These are phyloP conservation scores for Narthecium ossifragum DNA, from an alignment of 106 monocot genomes.

Conservation along the genomic window DNA sequence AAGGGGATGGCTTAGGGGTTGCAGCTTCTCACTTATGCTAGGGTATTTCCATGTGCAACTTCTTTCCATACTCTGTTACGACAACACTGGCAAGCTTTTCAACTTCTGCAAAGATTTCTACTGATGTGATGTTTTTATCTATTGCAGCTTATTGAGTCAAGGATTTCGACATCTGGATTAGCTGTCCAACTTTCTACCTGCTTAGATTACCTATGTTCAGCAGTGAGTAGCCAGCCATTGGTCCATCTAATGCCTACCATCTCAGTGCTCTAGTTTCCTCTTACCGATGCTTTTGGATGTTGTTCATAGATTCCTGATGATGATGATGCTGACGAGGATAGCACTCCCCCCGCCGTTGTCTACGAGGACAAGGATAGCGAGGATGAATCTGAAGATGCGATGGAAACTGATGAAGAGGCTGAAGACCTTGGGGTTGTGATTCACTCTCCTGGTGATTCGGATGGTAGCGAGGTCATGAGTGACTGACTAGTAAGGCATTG, in stretches of 20 bases:
- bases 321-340: constrained; percentile 55
- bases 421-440: constrained; percentile 37
- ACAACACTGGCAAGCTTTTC: neutral
- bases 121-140: neutral
- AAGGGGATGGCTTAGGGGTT: no score
- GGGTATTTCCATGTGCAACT: neutral
- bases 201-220: constrained; percentile 43
- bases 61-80: neutral
- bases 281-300: neutral
- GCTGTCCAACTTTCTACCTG: constrained; percentile 62
- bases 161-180: constrained; percentile 58
- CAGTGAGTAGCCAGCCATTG: neutral
- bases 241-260: neutral
- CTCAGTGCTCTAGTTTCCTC: constrained; percentile 1
- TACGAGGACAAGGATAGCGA: constrained; percentile 74
- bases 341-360: constrained; percentile 27
- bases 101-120: neutral
- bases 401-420: constrained; percentile 44
- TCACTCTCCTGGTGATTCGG: constrained; percentile 42
- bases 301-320: constrained; percentile 31
- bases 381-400: constrained; percentile 39
- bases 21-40: neutral
- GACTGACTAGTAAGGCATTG: no score
- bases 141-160: constrained; percentile 70
- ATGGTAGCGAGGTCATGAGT: constrained; percentile 69